Evolutionary conservation across 306 rosid species (phyloP).

Genomic region (Casuarina glauca): DNA sequence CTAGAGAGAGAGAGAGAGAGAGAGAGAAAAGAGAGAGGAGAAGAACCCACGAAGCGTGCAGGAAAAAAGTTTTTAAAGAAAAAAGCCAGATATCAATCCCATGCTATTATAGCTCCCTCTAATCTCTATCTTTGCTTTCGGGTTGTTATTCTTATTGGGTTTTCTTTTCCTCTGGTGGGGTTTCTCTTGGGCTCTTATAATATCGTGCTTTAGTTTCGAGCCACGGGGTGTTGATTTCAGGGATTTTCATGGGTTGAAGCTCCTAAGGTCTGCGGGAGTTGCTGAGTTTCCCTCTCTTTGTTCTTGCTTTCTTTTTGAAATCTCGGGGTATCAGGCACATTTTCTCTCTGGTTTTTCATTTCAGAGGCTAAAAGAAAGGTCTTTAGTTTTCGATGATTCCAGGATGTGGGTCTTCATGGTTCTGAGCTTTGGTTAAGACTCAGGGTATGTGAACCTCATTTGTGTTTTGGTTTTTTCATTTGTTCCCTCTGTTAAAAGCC

Average conservation of each 20-base stretch:
- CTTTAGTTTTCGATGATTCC: constrained; percentile 7
- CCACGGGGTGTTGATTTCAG: not conserved
- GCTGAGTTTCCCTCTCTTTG: not conserved
- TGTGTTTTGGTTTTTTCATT: not conserved
- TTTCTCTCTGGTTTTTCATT: constrained; percentile 11
- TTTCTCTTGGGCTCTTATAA: constrained; percentile 21
- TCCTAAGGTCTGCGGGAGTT: constrained; percentile 7
- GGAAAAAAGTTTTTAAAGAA: constrained; percentile 37
- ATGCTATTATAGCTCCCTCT: constrained; percentile 49
- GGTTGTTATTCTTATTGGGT: constrained; percentile 22
- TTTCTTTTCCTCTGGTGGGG: constrained; percentile 30
- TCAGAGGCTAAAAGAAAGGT: constrained; percentile 2
- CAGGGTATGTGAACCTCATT: constrained; percentile 14
- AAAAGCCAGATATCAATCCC: constrained; percentile 45
- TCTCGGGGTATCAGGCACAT: not conserved
- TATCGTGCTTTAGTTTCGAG: constrained; percentile 10
- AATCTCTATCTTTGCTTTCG: constrained; percentile 25
- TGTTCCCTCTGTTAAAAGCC: not conserved
- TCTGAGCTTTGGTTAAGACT: constrained; percentile 36
- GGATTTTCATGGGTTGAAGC: constrained; percentile 24
- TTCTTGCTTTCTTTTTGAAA: not conserved
- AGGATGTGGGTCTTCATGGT: constrained; percentile 34
- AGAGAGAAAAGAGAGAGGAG: not conserved
- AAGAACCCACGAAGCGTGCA: constrained; percentile 62
- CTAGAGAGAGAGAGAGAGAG: constrained; percentile 9